Conservation (phyloP, 2,329 filamentous ascomycete species). For the Cordyceps fumosorosea region DNA sequence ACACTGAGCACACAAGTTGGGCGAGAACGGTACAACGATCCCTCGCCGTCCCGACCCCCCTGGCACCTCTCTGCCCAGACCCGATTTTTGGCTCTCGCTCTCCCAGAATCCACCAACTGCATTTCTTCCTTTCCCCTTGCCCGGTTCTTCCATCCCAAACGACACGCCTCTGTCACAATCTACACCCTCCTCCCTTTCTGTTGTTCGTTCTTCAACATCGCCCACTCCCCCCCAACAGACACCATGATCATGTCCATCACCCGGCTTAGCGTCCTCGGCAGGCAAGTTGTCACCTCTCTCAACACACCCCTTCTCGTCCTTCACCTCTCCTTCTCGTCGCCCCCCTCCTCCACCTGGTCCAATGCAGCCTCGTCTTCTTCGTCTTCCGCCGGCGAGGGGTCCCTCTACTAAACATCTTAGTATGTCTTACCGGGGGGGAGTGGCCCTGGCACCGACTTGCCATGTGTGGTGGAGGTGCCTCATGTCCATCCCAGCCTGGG, state of each 20-base stretch:
- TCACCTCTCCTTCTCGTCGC: not conserved
- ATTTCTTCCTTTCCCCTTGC: not conserved
- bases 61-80: not conserved
- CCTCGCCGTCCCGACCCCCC: slow-evolving; percentile 4
- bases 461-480: slow-evolving; percentile 6
- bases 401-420: not conserved
- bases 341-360: not conserved
- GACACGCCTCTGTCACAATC: not conserved
- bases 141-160: not conserved
- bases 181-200: not conserved
- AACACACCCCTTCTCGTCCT: not conserved
- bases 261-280: not conserved
- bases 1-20: not conserved
- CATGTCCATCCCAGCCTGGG: slow-evolving; percentile 6
- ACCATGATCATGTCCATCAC: not conserved
- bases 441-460: not conserved
- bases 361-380: slow-evolving; percentile 5
- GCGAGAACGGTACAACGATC: not conserved
- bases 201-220: not conserved
- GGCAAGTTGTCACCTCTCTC: not conserved
- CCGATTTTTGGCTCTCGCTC: not conserved
- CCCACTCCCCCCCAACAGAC: not conserved
- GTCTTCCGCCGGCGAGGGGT: slow-evolving; percentile 4
- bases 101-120: slow-evolving; percentile 3
- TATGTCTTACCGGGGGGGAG: not conserved